Percentiles rank a stretch among this genome's conserved stretches.
Evolutionary conservation across 306 rosid genomes (phyloP).

Genomic region (Fragaria iinumae): DNA sequence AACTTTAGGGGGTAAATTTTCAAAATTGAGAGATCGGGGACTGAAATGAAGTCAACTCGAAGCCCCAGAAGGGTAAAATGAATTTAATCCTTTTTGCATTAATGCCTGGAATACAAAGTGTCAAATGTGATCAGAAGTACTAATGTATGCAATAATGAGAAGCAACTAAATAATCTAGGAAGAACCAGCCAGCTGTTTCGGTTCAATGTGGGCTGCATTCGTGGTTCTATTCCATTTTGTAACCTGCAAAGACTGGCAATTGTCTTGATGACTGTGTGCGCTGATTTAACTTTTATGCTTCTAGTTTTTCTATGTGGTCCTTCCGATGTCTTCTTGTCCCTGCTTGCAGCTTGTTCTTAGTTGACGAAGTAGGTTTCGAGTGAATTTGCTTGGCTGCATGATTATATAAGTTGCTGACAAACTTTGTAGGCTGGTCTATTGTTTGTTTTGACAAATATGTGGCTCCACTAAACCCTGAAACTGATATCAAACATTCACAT

Average conservation of each 20-base stretch:
- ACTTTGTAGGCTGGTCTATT: background rate
- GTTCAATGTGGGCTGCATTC: background rate
- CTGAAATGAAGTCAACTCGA: no score
- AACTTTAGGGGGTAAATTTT: no score
- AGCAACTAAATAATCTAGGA: conserved; percentile 5
- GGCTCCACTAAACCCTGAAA: background rate
- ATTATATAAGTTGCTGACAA: background rate
- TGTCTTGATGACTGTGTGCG: background rate
- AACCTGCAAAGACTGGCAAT: background rate
- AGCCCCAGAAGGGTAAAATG: no score
- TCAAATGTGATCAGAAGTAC: background rate
- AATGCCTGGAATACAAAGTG: background rate
- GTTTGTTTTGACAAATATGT: background rate
- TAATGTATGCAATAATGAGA: background rate
- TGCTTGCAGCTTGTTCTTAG: background rate
- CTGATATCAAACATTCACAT: background rate
- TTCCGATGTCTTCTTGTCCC: background rate
- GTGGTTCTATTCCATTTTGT: background rate
- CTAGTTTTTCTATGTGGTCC: background rate
- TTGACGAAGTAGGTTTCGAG: background rate
- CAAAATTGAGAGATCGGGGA: no score
- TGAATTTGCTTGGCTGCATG: background rate
- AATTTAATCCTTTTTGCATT: no score
- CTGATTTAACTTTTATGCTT: conserved; percentile 2
- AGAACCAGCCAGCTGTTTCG: background rate